A percentile compares a stretch with the other conserved stretches of the same genome.
Evolutionary conservation across 1,139 yeast species (phyloP).

Genomic region (Hyphopichia fennica): DNA sequence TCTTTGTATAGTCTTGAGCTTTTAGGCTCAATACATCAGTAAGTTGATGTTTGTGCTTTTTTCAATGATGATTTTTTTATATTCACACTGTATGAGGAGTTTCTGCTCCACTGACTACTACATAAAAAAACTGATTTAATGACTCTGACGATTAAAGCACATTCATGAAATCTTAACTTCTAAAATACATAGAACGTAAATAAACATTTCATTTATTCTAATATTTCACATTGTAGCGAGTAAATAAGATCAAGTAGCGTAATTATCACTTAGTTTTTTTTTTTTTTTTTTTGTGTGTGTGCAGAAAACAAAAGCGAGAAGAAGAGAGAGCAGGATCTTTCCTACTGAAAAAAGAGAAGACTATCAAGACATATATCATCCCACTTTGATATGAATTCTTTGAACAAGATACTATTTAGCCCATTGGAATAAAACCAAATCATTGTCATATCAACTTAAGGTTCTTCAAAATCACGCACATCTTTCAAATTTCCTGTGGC

Average conservation of each 20-base stretch:
- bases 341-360: neutral
- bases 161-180: neutral
- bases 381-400: too few relatives aligned
- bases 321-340: neutral
- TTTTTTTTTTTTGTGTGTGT: too few relatives aligned
- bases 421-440: too few relatives aligned
- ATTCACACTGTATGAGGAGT: constrained; percentile 68
- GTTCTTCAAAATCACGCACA: too few relatives aligned
- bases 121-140: constrained; percentile 70
- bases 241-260: too few relatives aligned
- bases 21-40: neutral
- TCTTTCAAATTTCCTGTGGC: too few relatives aligned
- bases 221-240: too few relatives aligned
- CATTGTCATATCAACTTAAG: too few relatives aligned
- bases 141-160: constrained; percentile 53
- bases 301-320: neutral
- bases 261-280: too few relatives aligned
- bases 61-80: constrained; percentile 52
- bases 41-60: constrained; percentile 5
- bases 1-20: constrained; percentile 8
- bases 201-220: neutral
- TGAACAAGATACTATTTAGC: too few relatives aligned
- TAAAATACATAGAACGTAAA: neutral
- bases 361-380: too few relatives aligned
- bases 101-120: constrained; percentile 50